Conservation (phyloP, 73 alveolate species). For the Tetrahymena elliotti region DNA sequence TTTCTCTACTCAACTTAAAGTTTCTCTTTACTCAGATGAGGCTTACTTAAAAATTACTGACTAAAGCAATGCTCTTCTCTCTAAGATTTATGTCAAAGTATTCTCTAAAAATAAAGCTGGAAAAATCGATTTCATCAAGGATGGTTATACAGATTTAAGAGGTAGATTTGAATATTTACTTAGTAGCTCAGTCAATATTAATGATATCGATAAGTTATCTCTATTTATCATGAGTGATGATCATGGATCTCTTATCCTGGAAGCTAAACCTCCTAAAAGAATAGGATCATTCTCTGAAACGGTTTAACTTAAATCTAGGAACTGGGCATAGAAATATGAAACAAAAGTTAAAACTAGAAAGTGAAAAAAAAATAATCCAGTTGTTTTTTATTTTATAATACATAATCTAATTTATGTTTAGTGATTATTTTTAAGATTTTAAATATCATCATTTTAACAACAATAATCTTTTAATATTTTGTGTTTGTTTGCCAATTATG, state of each 20-base stretch:
- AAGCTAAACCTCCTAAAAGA: not conserved
- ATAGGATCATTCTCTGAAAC: not conserved
- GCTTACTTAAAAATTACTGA: constrained; percentile 82
- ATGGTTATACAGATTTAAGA: constrained; percentile 94
- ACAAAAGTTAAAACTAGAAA: not conserved
- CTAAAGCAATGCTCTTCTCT: constrained; percentile 50
- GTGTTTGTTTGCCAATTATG: no score
- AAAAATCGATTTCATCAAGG: constrained; percentile 69
- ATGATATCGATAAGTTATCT: constrained; percentile 70
- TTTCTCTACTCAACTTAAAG: constrained; percentile 63
- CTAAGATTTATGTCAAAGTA: constrained; percentile 81
- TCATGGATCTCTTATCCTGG: constrained; percentile 46
- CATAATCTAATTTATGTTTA: no score
- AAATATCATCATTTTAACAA: no score
- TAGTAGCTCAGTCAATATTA: constrained; percentile 59
- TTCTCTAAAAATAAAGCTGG: constrained; percentile 55
- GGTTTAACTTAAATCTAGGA: not conserved
- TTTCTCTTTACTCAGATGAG: constrained; percentile 51
- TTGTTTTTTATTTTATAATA: no score
- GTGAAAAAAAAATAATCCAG: not conserved
- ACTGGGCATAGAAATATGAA: not conserved
- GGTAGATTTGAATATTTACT: constrained; percentile 91
- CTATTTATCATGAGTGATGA: constrained; percentile 70
- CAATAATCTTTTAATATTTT: no score
- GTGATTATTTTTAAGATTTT: no score